A percentile compares a stretch with the other conserved stretches of the same genome.
These are phyloP conservation scores for Pseudogymnoascus sp. DNA, from an alignment of 2,329 filamentous ascomycete genomes.

Conservation along the genomic window DNA sequence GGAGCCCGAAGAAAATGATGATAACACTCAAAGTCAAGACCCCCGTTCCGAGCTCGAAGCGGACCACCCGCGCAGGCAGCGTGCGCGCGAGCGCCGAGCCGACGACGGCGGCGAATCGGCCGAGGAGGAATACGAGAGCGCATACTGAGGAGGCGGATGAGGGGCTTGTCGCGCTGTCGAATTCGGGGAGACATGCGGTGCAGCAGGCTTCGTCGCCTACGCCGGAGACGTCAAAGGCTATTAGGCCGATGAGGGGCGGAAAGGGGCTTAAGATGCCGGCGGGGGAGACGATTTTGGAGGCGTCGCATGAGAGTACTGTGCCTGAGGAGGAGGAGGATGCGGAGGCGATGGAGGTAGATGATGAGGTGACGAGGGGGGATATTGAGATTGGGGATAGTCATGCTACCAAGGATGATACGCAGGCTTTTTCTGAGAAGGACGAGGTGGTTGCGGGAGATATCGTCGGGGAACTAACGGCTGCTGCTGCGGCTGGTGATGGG, in stretches of 20 bases:
- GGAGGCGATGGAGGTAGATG: conserved; percentile 21
- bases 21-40: conserved; percentile 25
- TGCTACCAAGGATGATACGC: conserved; percentile 19
- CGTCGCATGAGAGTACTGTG: conserved; percentile 27
- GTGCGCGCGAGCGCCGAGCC: conserved; percentile 21
- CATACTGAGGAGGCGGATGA: conserved; percentile 42
- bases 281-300: conserved; percentile 27
- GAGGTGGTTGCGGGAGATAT: conserved; percentile 10
- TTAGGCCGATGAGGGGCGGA: conserved; percentile 22
- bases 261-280: conserved; percentile 26
- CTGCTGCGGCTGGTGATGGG: conserved; percentile 13
- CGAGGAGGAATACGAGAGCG: conserved; percentile 25
- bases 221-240: conserved; percentile 40
- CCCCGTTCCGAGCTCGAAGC: conserved; percentile 15
- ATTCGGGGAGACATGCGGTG: conserved; percentile 50
- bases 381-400: conserved; percentile 10
- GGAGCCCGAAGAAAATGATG: conserved; percentile 16
- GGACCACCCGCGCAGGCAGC: conserved; percentile 25
- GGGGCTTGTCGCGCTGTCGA: conserved; percentile 50
- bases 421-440: background rate
- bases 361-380: conserved; percentile 7
- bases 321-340: conserved; percentile 20
- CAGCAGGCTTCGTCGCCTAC: conserved; percentile 43
- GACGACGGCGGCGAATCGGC: conserved; percentile 21
- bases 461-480: conserved; percentile 11